phyloP scores from a whole-genome alignment of 768 basidiomycete genomes.

The Xanthoconium stramineum region DNA sequence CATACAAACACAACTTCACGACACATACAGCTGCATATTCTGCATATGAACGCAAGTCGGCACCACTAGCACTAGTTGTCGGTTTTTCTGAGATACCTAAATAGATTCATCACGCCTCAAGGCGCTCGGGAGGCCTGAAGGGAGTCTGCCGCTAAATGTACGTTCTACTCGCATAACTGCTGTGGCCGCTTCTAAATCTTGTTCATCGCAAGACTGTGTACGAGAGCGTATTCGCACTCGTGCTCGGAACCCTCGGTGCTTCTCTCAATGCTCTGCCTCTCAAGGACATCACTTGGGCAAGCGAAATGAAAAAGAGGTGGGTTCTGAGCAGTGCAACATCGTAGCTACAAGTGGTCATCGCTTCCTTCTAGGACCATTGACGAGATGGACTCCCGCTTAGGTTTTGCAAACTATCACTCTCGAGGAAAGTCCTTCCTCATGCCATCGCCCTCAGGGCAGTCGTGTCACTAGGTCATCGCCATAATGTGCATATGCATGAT shows the following conservation, averaged over 20 bases:
- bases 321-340: slow-evolving; percentile 16
- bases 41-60: slow-evolving; percentile 68
- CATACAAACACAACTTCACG: neutral
- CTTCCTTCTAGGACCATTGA: slow-evolving; percentile 57
- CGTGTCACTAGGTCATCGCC: slow-evolving; percentile 1
- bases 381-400: slow-evolving; percentile 67
- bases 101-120: slow-evolving; percentile 76
- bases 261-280: slow-evolving; percentile 64
- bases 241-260: slow-evolving; percentile 71
- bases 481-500: neutral
- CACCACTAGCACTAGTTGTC: slow-evolving; percentile 17
- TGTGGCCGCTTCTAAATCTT: neutral
- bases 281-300: slow-evolving; percentile 85
- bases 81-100: slow-evolving; percentile 2
- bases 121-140: slow-evolving; percentile 69
- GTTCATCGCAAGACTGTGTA: slow-evolving; percentile 51
- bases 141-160: slow-evolving; percentile 62
- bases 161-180: slow-evolving; percentile 12
- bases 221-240: slow-evolving; percentile 60
- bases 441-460: neutral
- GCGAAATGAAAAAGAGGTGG: slow-evolving; percentile 82
- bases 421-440: slow-evolving; percentile 42
- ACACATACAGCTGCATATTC: slow-evolving; percentile 64
- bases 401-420: slow-evolving; percentile 62
- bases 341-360: neutral